Percentiles rank a stretch among this genome's conserved stretches.
Conservation (phyloP, 495 filamentous ascomycete genomes). For the Trichoderma reesei region DNA sequence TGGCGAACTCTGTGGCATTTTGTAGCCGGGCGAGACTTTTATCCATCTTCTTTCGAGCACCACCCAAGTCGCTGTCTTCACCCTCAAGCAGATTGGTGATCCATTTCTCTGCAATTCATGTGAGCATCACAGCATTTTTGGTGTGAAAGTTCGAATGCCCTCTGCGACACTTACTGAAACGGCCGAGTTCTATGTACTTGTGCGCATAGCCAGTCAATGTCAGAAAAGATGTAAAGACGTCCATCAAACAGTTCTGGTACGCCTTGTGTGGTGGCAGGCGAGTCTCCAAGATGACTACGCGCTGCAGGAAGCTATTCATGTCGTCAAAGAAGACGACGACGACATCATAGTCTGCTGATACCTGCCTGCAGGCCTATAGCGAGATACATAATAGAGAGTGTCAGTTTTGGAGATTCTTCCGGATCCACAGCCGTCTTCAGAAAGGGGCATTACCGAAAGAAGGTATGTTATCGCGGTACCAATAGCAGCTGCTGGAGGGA, state of each 20-base stretch:
- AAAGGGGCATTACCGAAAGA: slow-evolving; percentile 9
- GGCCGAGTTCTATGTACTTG: slow-evolving; percentile 18
- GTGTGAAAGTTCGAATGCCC: neutral
- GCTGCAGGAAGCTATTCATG: slow-evolving; percentile 19
- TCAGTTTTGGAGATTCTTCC: neutral
- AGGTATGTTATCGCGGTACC: slow-evolving; percentile 19
- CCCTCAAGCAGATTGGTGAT: slow-evolving; percentile 15
- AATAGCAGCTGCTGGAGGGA: slow-evolving; percentile 18
- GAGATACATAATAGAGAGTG: neutral
- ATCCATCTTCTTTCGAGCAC: slow-evolving; percentile 17
- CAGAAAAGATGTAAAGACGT: slow-evolving; percentile 20
- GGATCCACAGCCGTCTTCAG: neutral
- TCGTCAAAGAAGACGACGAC: slow-evolving; percentile 20
- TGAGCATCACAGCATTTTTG: neutral
- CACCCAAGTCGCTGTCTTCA: slow-evolving; percentile 16
- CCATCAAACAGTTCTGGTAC: slow-evolving; percentile 18
- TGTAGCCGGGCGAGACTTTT: slow-evolving; percentile 15
- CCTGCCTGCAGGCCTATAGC: slow-evolving; percentile 17
- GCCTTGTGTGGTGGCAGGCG: slow-evolving; percentile 15
- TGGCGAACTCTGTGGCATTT: slow-evolving; percentile 17
- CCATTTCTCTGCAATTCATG: slow-evolving; percentile 17
- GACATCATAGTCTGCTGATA: slow-evolving; percentile 23
- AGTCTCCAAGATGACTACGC: slow-evolving; percentile 19
- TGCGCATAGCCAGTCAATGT: slow-evolving; percentile 18
- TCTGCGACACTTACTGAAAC: slow-evolving; percentile 12